Percentiles rank a stretch among this genome's conserved stretches.
These are phyloP conservation scores for Blumeriella jaapii DNA, from an alignment of 2,329 filamentous ascomycete genomes.

Conservation along the genomic window DNA sequence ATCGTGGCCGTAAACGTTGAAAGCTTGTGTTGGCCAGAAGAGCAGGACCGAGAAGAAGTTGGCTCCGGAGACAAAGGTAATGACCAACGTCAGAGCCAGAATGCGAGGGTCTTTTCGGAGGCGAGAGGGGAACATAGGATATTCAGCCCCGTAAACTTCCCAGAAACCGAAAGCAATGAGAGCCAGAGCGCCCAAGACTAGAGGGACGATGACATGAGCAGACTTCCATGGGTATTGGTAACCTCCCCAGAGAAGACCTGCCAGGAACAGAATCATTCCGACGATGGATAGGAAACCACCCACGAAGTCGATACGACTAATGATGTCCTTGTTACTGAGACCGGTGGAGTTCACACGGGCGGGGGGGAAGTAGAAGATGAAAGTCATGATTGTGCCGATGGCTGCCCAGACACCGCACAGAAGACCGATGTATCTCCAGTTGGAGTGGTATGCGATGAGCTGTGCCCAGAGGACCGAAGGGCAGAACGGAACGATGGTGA, in stretches of 20 bases:
- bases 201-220: conserved; percentile 39
- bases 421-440: conserved; percentile 43
- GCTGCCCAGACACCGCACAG: conserved; percentile 41
- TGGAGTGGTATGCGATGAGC: conserved; percentile 35
- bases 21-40: conserved; percentile 50
- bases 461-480: conserved; percentile 50
- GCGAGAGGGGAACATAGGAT: conserved; percentile 36
- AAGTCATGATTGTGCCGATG: conserved; percentile 38
- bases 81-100: conserved; percentile 41
- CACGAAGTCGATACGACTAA: conserved; percentile 37
- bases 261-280: conserved; percentile 40
- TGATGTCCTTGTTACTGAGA: conserved; percentile 29
- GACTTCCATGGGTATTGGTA: conserved; percentile 43
- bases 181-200: conserved; percentile 37
- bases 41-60: conserved; percentile 36
- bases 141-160: conserved; percentile 38
- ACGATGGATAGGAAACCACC: conserved; percentile 38
- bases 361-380: conserved; percentile 43
- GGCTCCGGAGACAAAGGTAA: conserved; percentile 47
- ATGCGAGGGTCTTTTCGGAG: conserved; percentile 43
- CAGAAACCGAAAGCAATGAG: conserved; percentile 40
- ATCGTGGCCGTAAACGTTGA: conserved; percentile 55
- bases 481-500: conserved; percentile 50
- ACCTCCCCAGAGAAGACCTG: conserved; percentile 45
- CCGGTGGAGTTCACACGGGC: conserved; percentile 32